phyloP scores from a whole-genome alignment of 371 early-diverging fungal species.

The Nematocida sp. region DNA sequence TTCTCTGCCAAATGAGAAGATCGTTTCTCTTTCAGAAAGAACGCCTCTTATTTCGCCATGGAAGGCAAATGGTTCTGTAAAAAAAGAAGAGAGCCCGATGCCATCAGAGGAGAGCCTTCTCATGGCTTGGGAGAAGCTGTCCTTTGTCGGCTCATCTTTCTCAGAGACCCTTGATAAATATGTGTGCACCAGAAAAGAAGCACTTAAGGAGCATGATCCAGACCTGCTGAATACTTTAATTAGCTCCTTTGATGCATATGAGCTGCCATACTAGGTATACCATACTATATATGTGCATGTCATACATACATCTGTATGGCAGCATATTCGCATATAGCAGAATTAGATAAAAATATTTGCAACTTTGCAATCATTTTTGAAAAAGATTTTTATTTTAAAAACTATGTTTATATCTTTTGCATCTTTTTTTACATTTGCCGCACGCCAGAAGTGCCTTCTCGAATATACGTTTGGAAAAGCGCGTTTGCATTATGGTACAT shows the following conservation, averaged over 20 bases:
- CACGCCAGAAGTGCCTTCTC: slow-evolving; percentile 88
- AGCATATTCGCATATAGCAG: too few species aligned
- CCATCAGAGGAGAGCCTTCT: neutral
- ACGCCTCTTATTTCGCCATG: slow-evolving; percentile 19
- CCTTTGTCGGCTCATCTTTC: slow-evolving; percentile 1
- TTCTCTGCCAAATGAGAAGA: neutral
- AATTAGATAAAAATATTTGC: too few species aligned
- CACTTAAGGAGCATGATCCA: neutral
- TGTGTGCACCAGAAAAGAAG: neutral
- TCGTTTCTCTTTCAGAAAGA: neutral
- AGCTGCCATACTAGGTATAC: slow-evolving; percentile 23
- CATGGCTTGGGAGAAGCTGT: neutral
- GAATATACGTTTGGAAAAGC: slow-evolving; percentile 83
- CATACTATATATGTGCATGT: too few species aligned
- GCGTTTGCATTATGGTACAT: slow-evolving; percentile 99
- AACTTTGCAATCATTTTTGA: too few species aligned
- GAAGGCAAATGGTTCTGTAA: neutral
- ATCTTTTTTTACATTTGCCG: slow-evolving; percentile 68
- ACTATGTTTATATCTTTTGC: too few species aligned
- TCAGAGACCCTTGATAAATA: slow-evolving; percentile 2
- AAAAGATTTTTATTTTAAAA: too few species aligned
- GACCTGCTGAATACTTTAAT: neutral
- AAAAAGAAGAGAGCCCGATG: neutral
- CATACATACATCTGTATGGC: too few species aligned
- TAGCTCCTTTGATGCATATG: slow-evolving; percentile 16